These are phyloP conservation scores for Cercospora beticola DNA, from an alignment of 2,329 filamentous ascomycete species.

Conservation along the genomic window DNA sequence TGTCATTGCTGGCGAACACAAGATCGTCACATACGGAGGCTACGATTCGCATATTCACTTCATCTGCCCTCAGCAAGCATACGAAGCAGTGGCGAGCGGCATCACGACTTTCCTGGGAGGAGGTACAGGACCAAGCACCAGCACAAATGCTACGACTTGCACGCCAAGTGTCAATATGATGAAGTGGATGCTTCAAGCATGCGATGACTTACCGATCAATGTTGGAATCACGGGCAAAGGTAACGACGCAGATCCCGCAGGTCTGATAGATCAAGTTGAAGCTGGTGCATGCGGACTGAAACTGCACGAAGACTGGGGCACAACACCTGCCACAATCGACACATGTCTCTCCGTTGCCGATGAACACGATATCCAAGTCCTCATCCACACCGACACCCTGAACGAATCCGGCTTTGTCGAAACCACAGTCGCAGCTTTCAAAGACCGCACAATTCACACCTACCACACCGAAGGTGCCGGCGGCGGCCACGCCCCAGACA, in stretches of 20 bases:
- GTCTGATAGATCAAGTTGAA: slow-evolving; percentile 73
- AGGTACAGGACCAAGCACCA: slow-evolving; percentile 88
- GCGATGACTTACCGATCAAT: slow-evolving; percentile 79
- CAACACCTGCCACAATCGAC: slow-evolving; percentile 87
- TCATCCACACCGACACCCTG: slow-evolving; percentile 93
- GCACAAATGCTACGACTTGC: slow-evolving; percentile 88
- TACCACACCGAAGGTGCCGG: slow-evolving; percentile 97
- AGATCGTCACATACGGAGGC: slow-evolving; percentile 87
- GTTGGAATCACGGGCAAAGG: slow-evolving; percentile 91
- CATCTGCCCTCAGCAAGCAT: slow-evolving; percentile 88
- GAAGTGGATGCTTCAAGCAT: slow-evolving; percentile 84
- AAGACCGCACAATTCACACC: slow-evolving; percentile 84
- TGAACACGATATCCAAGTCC: slow-evolving; percentile 85
- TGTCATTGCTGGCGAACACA: slow-evolving; percentile 84
- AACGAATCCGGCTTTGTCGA: slow-evolving; percentile 98
- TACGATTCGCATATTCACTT: slow-evolving; percentile 91
- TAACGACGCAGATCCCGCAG: slow-evolving; percentile 71
- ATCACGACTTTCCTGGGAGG: slow-evolving; percentile 90
- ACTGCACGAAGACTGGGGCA: slow-evolving; percentile 94
- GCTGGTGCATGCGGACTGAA: slow-evolving; percentile 90
- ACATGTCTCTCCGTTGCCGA: slow-evolving; percentile 78
- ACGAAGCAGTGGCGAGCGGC: slow-evolving; percentile 79
- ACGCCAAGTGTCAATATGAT: slow-evolving; percentile 83
- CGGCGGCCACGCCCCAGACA: slow-evolving; percentile 91
- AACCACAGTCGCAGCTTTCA: slow-evolving; percentile 81